Conservation (phyloP, 75 land plant genomes). For the Azolla pinnata region DNA sequence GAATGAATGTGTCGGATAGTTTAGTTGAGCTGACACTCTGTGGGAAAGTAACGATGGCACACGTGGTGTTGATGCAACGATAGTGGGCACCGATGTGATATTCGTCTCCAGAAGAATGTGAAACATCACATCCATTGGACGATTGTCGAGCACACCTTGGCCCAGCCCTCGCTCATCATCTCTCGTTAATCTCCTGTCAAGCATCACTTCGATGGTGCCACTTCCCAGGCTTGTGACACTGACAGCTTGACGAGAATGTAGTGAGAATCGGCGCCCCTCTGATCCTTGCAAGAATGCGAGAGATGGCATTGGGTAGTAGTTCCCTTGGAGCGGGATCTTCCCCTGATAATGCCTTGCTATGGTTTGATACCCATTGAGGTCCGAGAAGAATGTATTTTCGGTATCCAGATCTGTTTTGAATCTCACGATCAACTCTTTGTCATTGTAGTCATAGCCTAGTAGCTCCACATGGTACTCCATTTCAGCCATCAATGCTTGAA, state of each 20-base stretch:
- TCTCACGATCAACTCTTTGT: slow-evolving; percentile 72
- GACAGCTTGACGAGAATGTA: slow-evolving; percentile 85
- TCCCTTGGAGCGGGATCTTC: slow-evolving; percentile 98
- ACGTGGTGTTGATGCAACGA: slow-evolving; percentile 15
- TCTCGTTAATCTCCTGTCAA: slow-evolving; percentile 64
- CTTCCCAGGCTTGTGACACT: slow-evolving; percentile 76
- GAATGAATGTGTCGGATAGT: slow-evolving; percentile 80
- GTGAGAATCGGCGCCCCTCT: slow-evolving; percentile 61
- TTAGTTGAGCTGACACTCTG: slow-evolving; percentile 57
- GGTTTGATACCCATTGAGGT: slow-evolving; percentile 93
- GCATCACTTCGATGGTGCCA: slow-evolving; percentile 91
- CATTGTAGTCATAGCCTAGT: slow-evolving; percentile 47
- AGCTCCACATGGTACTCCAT: slow-evolving; percentile 92
- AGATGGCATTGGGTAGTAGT: slow-evolving; percentile 98
- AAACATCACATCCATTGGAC: slow-evolving; percentile 67
- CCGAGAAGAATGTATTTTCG: slow-evolving; percentile 61
- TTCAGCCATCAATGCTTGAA: slow-evolving; percentile 70
- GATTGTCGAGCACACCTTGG: slow-evolving; percentile 95
- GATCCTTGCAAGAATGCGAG: slow-evolving; percentile 86
- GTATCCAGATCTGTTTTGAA: slow-evolving; percentile 78
- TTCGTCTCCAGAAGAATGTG: slow-evolving; percentile 70
- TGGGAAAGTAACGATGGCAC: slow-evolving; percentile 86
- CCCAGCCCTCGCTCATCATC: slow-evolving; percentile 97
- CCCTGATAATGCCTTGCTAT: slow-evolving; percentile 86
- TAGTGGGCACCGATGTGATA: slow-evolving; percentile 28